These are phyloP conservation scores for Phaeoacremonium minimum DNA, from an alignment of 2,329 filamentous ascomycete genomes.

Conservation along the genomic window DNA sequence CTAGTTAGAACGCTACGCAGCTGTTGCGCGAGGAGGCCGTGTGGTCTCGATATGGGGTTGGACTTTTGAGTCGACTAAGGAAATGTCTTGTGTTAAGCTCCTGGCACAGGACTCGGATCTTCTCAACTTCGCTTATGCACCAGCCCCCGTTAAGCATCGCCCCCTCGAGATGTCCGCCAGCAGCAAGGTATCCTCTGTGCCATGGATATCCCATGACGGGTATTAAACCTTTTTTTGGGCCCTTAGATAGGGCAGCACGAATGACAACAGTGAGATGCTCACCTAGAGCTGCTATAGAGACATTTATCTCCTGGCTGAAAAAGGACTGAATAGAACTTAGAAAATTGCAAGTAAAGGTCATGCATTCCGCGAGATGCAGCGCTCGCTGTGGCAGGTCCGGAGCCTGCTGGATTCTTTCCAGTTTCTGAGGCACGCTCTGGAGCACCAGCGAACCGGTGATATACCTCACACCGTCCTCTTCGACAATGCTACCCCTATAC, in stretches of 20 bases:
- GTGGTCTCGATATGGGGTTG: conserved; percentile 13
- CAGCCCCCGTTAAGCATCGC: conserved; percentile 22
- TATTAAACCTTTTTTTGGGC: conserved; percentile 7
- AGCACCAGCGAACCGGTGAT: conserved; percentile 2
- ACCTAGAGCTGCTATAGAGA: conserved; percentile 19
- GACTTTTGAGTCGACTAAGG: conserved; percentile 13
- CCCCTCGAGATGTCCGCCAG: conserved; percentile 12
- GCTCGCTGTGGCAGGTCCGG: conserved; percentile 9
- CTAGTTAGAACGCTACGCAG: conserved; percentile 24
- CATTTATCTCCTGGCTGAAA: conserved; percentile 17
- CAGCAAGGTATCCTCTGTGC: conserved; percentile 11
- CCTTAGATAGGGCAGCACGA: conserved; percentile 2
- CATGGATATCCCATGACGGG: conserved; percentile 12
- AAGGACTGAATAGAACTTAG: conserved; percentile 9
- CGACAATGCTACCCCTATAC: conserved; percentile 6
- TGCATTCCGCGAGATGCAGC: conserved; percentile 12
- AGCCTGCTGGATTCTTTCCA: conserved; percentile 7
- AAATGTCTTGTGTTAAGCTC: conserved; percentile 17
- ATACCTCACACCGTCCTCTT: conserved; percentile 6
- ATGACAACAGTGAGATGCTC: conserved; percentile 16
- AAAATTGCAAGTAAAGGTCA: conserved; percentile 12
- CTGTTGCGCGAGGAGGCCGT: conserved; percentile 14
- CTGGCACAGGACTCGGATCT: conserved; percentile 15
- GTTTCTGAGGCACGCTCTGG: conserved; percentile 2
- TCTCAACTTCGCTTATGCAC: conserved; percentile 25